Base-by-base conservation (phyloP, 768 basidiomycete species). In the Suillus ampliporus region DNA sequence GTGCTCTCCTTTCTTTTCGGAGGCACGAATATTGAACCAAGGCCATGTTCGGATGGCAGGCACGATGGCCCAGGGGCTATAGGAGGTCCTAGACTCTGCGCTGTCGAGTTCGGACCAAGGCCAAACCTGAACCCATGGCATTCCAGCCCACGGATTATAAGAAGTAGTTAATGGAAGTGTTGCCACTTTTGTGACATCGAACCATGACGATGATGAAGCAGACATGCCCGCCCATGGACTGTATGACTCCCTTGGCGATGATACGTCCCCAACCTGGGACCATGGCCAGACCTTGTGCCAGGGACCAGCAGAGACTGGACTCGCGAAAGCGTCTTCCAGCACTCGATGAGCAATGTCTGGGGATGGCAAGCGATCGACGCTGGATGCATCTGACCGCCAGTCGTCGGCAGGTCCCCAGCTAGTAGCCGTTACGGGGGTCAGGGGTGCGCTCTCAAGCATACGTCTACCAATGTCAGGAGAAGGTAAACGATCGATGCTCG, bases 381-480 rank as follows among this genome's bases (percentile, higher is more conserved):
- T 74, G 7, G 79, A 73, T 15, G 69, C 64, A 21, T 69, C 75
- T 9, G 77, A 81, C 52, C 75, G 71, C 26, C 76, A 66, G n/a
- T 80, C 78, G 66, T 84, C 83, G 10, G 77, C 75, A 11, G 83
- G 83, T 7, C 85, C 84, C 68, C 80, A 82, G 8, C 85, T 85
- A 2, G 86, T 86, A 13, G 70, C 81, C 77, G 50, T 76, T 73
- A n/a, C 84, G 79, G 35, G 83, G 51, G 58, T 59, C 31, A 59
- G 28, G 31, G 58, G 58, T 26, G 58, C 58, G 19, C 50, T 54
- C 23, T 59, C 58, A 15, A 59, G 53, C 73, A 84, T 80, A 40
- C 90, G 82, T 64, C 77, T 75, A 5, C 81, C 87, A 44, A 89
- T 71, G 71, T 90, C 89, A 23, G 86, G 88, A 17, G 88, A 83